Base-by-base conservation (phyloP, 2,329 filamentous ascomycete genomes). In the Apiospora rasikravindrae region DNA sequence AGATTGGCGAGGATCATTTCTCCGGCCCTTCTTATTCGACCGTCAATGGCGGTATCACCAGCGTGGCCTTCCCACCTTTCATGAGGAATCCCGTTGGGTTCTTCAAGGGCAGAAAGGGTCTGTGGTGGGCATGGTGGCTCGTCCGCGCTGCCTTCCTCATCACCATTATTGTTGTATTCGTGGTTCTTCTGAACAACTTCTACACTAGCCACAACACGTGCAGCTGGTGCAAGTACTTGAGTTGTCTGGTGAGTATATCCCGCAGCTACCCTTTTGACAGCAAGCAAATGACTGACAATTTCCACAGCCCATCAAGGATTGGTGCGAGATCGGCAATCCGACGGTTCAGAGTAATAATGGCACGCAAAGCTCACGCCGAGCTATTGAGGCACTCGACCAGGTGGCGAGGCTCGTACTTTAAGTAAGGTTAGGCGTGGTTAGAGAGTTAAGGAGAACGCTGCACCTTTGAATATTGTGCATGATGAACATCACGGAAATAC, bases 51-150 rank as follows among this genome's bases (percentile, higher is more conserved):
- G 81, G 79, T 67, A 74, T 80, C 75, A 80, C 80, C 8, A 83
- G 82, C 47, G 84, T 86, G 64, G 86, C 86, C 29, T 85, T 86
- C 24, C 85, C 86, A 37, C 81, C 85, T 0, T 90, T 93, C 76
- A 80, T 89, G 71, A 89, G 90, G 77, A 90, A 88, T 72, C 90
- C 92, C 0, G 80, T 91, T 4, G 91, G 90, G 7, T 98, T 98
- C 83, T 98, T 98, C 85, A 96, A 95, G 81, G 94, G 94, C 26
- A 89, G 96, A 24, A 98, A 97, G 81, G 93, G 93, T 29, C 87
- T 98, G 10, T 99, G 96, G 96, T 99, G 96, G 96, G 93, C 86
- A 7, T 99, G 96, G 96, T 98, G 96, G 96, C 83, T 98, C 29
- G 88, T 98, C 40, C 90, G 96, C 24, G 93, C 89, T 0, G 94